Evolutionary conservation across 1,284 basidiomycete species (phyloP), one percentile per base, ranked within the genome.

Genomic region (Papiliotrema flavescens): DNA sequence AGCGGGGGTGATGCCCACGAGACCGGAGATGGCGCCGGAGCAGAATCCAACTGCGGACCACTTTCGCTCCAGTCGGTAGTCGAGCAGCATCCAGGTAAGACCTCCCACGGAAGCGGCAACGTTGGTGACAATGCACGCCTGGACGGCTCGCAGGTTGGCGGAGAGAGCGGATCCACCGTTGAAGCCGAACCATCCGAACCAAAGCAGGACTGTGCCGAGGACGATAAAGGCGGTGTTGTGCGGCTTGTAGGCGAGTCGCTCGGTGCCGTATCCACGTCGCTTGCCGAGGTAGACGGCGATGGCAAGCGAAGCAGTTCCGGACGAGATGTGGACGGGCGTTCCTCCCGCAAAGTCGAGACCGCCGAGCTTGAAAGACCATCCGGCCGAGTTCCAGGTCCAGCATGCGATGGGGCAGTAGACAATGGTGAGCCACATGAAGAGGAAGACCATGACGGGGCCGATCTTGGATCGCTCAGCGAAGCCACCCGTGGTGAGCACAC

Each of bases 171-270:
- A 73, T 37, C 89, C 89, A 41, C 91, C 91, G 78, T 94, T 94
- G 80, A 89, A 90, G 20, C 88, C 93, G 69, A 94, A 92, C 94
- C 94, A 97, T n/a, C 93, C 94, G 68, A 96, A 93, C 94, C 93
- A 98, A 55, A 98, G 88, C 77, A 98, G 85, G 14, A 86, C 84
- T 0, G 95, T 98, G 49, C 94, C 94, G 53, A 98, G 80, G 51
- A 97, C 81, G 63, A 98, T 89, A 74, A 94, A 91, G 42, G 86
- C 85, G 36, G 66, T 68, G 64, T 68, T 68, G 65, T 74, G 71
- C 6, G 89, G 86, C 79, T 93, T 90, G 84, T 92, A 89, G 1
- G 90, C 89, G 36, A 93, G 83, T 34, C 88, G 84, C 68, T 92
- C 88, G 2, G 93, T 95, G 26, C 94, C 94, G 72, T 94, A 98